A percentile compares a stretch with the other conserved stretches of the same genome.
Evolutionary conservation across 2,329 filamentous ascomycete species (phyloP).

Genomic region (Daldinia sp.): DNA sequence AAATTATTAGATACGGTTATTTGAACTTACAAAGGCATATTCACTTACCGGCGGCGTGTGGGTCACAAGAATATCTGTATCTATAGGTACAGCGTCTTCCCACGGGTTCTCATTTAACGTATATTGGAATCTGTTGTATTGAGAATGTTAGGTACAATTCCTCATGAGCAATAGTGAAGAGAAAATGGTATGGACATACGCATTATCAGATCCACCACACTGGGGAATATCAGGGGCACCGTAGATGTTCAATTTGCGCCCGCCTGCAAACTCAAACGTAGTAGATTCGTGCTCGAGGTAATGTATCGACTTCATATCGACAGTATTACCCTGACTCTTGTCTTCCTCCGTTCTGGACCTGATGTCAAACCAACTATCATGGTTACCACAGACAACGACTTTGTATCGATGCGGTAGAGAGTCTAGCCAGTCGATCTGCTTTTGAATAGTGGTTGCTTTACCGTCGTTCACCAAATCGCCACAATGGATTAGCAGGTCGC

Average conservation of each 20-base stretch:
- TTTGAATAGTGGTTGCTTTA: slow-evolving; percentile 78
- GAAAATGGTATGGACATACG: slow-evolving; percentile 52
- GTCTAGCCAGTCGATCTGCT: slow-evolving; percentile 85
- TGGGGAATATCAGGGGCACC: slow-evolving; percentile 84
- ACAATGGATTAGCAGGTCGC: slow-evolving; percentile 89
- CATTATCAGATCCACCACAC: slow-evolving; percentile 78
- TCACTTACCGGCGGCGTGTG: slow-evolving; percentile 77
- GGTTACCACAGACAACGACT: slow-evolving; percentile 86
- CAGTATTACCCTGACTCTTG: slow-evolving; percentile 60
- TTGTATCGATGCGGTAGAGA: slow-evolving; percentile 82
- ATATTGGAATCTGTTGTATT: slow-evolving; percentile 75
- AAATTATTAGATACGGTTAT: slow-evolving; percentile 5
- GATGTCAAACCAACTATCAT: slow-evolving; percentile 86
- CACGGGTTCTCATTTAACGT: slow-evolving; percentile 74
- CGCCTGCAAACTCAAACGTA: slow-evolving; percentile 71
- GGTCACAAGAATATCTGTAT: slow-evolving; percentile 83
- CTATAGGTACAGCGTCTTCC: slow-evolving; percentile 75
- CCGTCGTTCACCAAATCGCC: slow-evolving; percentile 86
- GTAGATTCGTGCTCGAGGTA: slow-evolving; percentile 80
- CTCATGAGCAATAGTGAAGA: neutral
- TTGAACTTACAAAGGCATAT: neutral
- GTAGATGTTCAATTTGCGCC: slow-evolving; percentile 76
- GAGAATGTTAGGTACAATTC: neutral
- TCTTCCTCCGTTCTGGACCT: slow-evolving; percentile 70
- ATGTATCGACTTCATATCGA: slow-evolving; percentile 76